Evolutionary conservation across 2,329 filamentous ascomycete genomes (phyloP), one percentile per base, ranked within the genome.

Genomic region (Xylaria sp.): DNA sequence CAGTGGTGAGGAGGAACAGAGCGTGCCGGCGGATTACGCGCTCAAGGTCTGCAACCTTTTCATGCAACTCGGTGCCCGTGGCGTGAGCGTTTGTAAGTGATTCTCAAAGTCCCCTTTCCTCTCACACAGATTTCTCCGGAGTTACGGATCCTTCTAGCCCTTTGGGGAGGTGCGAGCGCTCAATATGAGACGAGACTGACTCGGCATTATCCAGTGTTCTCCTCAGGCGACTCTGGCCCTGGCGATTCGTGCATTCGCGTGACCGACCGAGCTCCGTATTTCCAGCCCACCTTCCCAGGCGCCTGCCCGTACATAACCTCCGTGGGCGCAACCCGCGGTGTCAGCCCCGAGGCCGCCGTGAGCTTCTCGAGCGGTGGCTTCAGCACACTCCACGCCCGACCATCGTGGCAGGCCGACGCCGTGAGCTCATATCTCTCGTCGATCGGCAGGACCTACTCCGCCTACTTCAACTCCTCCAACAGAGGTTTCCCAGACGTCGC

Each of bases 1-100:
- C 12, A 23, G 90, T 70, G 87, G 86, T 43, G 87, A 90, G 67
- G 82, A 85, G 52, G 88, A 91, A 74, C 84, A 89, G 25, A 88
- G 83, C 8, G 72, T 90, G 0, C 87, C 88, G 0, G 72, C 77
- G 2, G 81, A 83, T 11, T 91, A 89, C 71, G 84, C 86, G 14
- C 79, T 80, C 28, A 80, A 81, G 46, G 85, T 88, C 35, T 90
- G 88, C 78, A 82, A 84, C 63, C 78, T 87, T 64, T 88, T 89
- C 68, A 86, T 84, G 52, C 83, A 88, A 66, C 84, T 90, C 33
- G 87, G 87, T 17, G 83, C 85, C 1, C 85, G 87, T 45, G 88
- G 88, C 15, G 82, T 88, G 4, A 84, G 84, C 2, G 79, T 90
- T 28, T 76, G 60, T 63, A 59, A 63, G 60, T 63, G 4, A 17